Base-by-base conservation (phyloP, 495 filamentous ascomycete genomes). In the Penicillium paxilli region DNA sequence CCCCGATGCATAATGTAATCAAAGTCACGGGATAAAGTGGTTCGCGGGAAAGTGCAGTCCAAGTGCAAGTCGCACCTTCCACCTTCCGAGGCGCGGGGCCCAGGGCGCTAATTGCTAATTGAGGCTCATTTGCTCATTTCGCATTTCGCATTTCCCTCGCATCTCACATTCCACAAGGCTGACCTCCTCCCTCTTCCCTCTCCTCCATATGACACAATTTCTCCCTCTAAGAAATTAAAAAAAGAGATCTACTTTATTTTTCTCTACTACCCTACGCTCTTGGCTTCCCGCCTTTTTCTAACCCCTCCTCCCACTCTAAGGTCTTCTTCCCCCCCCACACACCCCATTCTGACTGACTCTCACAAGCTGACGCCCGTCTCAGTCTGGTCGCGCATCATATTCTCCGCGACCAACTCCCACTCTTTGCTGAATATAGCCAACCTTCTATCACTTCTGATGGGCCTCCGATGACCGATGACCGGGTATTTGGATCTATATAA, bases 401-500 rank as follows among this genome's bases (percentile, higher is more conserved):
- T 38, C n/a, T 19, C 14, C 17, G 5, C n/a, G 35, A 28, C 16
- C 35, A 5, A 37, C 14, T 25, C n/a, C 5, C 23, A 19, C 26
- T 22, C 25, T 30, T 32, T 47, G 2, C 32, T n/a, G n/a, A n/a
- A n/a, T n/a, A n/a, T n/a, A n/a, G n/a, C n/a, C n/a, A n/a, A n/a
- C n/a, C n/a, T n/a, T n/a, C n/a, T n/a, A n/a, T 11, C 25, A 20
- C 28, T 25, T 12, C 25, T 47, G 5, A 32, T 12, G 17, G 25
- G 25, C 10, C 16, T 3, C 16, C 28, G 40, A 11, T 23, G 8
- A 25, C 44, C 50, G 24, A 62, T 62, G 59, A 42, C 50, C 38
- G 58, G 30, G 47, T 48, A 54, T 38, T 38, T 38, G 35, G 16
- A 38, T 58, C 33, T 57, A 55, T 62, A 62, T 52, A 42, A 24